Base-by-base conservation (phyloP, 208 protist species). In the Strigomonas galati region DNA sequence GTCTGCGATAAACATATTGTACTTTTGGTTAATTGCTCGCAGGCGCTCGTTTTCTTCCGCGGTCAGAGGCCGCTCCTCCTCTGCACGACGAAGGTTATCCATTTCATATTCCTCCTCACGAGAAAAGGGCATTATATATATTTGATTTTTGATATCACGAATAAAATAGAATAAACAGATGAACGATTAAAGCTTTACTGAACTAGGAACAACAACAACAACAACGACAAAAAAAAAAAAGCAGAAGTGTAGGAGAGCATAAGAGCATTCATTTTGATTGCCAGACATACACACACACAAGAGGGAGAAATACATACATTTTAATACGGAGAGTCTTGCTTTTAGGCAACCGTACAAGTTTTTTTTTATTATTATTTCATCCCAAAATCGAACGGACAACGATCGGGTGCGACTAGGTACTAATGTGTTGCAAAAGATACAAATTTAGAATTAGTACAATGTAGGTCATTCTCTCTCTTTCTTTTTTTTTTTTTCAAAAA, bases 81-180 rank as follows among this genome's bases (percentile, higher is more conserved):
- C 46, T 6, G 60, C 65, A 1, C 19, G 19, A 7, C 46, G 67
- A 31, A 84, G 58, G 0, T 62, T 27, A 26, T 84, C 69, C 55
- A 84, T 55, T 14, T 67, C 67, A 7, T 71, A 19, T 44, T 84
- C 78, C 62, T 84, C 74, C 15, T 79, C 69, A 49, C 78, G 69
- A 10, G 78, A 55, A 15, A 71, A 79, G 52, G 53, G 40, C 43
- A 71, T 68, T 26, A 53, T 48, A 62, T 35, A 58, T 59, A 10
- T 21, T 7, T 17, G 14, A 59, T 12, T 21, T 7, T 40, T 56
- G 44, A 24, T 14, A 30, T 46, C 5, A 62, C 1, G 24, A 48
- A n/a, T 57, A 54, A 71, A 40, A 4, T n/a, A 48, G 19, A 43
- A 23, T 17, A 58, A 61, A 37, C 2, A 37, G 28, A 62, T 40